Evolutionary conservation across 306 rosid species (phyloP).

Genomic region (Mimosa pudica): DNA sequence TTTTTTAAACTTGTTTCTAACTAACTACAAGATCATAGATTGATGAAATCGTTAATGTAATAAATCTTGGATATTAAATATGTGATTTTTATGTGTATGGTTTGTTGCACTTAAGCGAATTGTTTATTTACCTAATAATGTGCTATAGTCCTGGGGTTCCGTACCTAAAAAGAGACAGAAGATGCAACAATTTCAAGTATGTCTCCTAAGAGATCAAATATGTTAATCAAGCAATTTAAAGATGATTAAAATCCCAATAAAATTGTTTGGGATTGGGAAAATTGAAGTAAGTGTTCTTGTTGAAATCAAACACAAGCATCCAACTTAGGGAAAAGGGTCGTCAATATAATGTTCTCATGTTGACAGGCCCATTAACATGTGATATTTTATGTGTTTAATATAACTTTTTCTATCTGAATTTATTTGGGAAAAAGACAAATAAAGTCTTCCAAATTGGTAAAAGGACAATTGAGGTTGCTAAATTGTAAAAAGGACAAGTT

Average conservation of each 20-base stretch:
- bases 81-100: not conserved
- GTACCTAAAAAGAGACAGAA: constrained; percentile 47
- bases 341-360: not conserved
- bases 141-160: constrained; percentile 28
- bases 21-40: not conserved
- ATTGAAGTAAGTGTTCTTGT: constrained; percentile 3
- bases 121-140: not conserved
- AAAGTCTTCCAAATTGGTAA: too few species aligned
- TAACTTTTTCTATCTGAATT: too few species aligned
- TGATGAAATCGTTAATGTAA: not conserved
- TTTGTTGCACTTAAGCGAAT: not conserved
- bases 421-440: too few species aligned
- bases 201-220: constrained; percentile 43
- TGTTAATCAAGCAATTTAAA: not conserved
- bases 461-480: too few species aligned
- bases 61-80: not conserved
- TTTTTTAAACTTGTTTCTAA: not conserved
- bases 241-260: constrained; percentile 45
- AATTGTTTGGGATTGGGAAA: constrained; percentile 21
- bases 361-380: not conserved
- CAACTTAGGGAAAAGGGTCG: not conserved
- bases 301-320: constrained; percentile 44
- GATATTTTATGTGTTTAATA: not conserved
- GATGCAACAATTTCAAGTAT: constrained; percentile 58
- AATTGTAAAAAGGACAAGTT: too few species aligned